phyloP scores from a whole-genome alignment of 1,284 basidiomycete genomes.

The Cystobasidium sp. region DNA sequence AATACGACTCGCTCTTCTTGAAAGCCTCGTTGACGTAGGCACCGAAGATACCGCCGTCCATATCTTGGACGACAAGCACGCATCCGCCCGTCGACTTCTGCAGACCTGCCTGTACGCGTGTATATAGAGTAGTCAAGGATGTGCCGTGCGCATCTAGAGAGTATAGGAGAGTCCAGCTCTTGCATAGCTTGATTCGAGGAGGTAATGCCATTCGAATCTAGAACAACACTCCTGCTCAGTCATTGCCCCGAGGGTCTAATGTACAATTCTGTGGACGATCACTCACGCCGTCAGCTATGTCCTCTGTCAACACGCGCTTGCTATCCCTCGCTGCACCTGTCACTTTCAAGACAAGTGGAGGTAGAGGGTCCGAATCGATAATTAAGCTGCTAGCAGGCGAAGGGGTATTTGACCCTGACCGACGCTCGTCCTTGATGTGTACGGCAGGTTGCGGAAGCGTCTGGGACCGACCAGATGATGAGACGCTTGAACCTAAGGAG shows the following conservation, averaged over 20 bases:
- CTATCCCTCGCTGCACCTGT: conserved; percentile 3
- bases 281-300: conserved; percentile 39
- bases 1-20: conserved; percentile 65
- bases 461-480: neutral
- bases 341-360: conserved; percentile 25
- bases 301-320: conserved; percentile 25
- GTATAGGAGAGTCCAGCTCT: conserved; percentile 85
- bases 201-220: conserved; percentile 62
- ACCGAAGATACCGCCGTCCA: conserved; percentile 71
- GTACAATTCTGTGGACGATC: neutral
- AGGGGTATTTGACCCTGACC: conserved; percentile 19
- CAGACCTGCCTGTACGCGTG: conserved; percentile 61
- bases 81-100: conserved; percentile 58
- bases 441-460: neutral
- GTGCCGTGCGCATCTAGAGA: conserved; percentile 95
- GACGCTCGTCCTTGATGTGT: neutral
- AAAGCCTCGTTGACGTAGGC: conserved; percentile 79
- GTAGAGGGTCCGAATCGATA: conserved; percentile 40
- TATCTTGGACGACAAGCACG: conserved; percentile 67
- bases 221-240: neutral
- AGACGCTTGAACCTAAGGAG: neutral
- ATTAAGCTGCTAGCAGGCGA: conserved; percentile 27
- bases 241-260: too few relatives aligned
- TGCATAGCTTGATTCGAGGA: conserved; percentile 75
- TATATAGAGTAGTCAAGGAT: conserved; percentile 83